Evolutionary conservation across 78 protist species (phyloP), one percentile per base, ranked within the genome.

Genomic region (Cavenderia fasciculata): DNA sequence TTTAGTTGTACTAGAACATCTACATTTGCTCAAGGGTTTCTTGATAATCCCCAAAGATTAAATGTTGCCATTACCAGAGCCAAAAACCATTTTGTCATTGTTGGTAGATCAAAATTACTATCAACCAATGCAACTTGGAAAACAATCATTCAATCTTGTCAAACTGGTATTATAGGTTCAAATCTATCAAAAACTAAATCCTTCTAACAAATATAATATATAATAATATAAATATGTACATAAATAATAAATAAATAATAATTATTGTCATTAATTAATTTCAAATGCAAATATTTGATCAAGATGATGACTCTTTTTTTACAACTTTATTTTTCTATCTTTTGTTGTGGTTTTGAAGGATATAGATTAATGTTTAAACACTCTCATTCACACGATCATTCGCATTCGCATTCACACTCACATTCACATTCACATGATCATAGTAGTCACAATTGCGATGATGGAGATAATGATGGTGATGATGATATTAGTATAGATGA

Each of bases 41-140:
- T 94, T 29, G 95, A 93, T 29, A 77, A 92, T 43, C 85, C 65
- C 4, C 62, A 89, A 16, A 86, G 98, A 43, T 43, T 95, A 38
- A 96, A 96, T 68, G 98, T 97, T 8, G 97, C 98, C 11, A 29
- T 97, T 19, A 93, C 98, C 0, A 76, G 98, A 29, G 97, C 98
- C 6, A 73, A 86, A 59, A 43, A 87, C n/a, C 85, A 87, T 59
- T 49, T 87, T 8, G 47, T 96, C 52, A 75, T 96, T 23, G 94
- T 96, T 25, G 96, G 97, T 25, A 66, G 70, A 18, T 31, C 51
- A 6, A n/a, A 4, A 1, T 38, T 43, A 27, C 49, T 86, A 21
- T 44, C 34, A 2, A 14, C 46, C 51, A 59, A 49, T 25, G 43
- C 44, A 19, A 61, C 29, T 12, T 82, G 89, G 89, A 63, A 71